Evolutionary conservation across 1,284 basidiomycete genomes (phyloP), one percentile per base, ranked within the genome.

Genomic region (Inonotus hispidus): DNA sequence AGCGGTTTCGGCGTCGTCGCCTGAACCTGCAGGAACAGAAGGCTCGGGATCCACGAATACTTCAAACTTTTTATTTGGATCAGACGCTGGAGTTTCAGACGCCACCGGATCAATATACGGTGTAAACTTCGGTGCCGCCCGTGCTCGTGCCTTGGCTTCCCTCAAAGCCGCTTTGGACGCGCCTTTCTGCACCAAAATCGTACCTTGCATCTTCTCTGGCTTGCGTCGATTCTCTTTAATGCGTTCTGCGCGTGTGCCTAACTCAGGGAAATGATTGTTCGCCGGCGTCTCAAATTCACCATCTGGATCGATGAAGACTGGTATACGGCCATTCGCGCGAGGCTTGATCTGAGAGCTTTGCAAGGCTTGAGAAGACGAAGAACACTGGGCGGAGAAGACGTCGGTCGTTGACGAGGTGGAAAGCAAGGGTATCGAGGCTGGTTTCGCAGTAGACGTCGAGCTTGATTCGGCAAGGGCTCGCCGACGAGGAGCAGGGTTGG

Each of bases 181-280:
- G 1, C 60, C 53, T 21, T 54, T 32, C 46, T 59, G 84, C 62
- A 80, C 82, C 52, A 90, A 64, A 23, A 79, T 88, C 57, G 86
- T 79, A 10, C 88, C 89, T 2, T 71, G 78, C 56, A 85, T 77
- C 74, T 87, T 87, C 69, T 81, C 82, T 21, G 82, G 79, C 70
- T 86, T 85, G 4, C 81, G 82, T 2, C 83, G 74, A 66, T 91
- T 91, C 74, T 91, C 89, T 66, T 90, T 91, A 62, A 88, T 75
- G 56, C 88, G 80, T 10, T 83, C 78, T 69, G 86, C 87, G 66
- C 88, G 85, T 62, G 87, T 85, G 19, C 87, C 89, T 1, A 91
- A 71, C 62, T 90, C 88, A 23, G 82, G 79, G 80, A 85, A 91
- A 4, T 80, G 73, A 59, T 81, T 79, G 16, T 56, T 50, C 35